Evolutionary conservation across 2,329 filamentous ascomycete genomes (phyloP), one percentile per base, ranked within the genome.

Genomic region (Cercospora janseana): DNA sequence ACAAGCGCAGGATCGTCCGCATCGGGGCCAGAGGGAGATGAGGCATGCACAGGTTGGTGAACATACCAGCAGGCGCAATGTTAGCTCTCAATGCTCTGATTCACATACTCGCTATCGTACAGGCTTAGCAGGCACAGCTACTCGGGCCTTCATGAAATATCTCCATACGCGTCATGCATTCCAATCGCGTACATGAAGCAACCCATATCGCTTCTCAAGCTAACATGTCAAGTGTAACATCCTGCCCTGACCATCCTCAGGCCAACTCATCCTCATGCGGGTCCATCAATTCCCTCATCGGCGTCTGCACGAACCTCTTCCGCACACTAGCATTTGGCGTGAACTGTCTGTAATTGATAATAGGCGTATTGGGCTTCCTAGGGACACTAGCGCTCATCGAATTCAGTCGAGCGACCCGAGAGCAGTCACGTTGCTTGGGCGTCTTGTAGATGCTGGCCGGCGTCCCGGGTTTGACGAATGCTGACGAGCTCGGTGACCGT

Each of bases 231-330:
- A 23, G 2, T n/a, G 16, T 15, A n/a, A 21, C n/a, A 3, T 3
- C 8, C 31, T 34, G 28, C 13, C 10, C 21, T 27, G 10, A 1
- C 29, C 10, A 29, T 37, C 8, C 37, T 16, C 32, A 21, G 18
- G 55, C 53, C 53, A 58, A 37, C 31, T 58, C 55, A 40, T 58
- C 55, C 35, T 51, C 53, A 29, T 53, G 50, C 15, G 52, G 46
- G 49, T 58, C 55, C 9, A 10, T 8, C 28, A 58, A 44, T 26
- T 51, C 50, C 20, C 55, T 46, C 8, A 56, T 31, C 15, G 48
- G 47, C 9, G 55, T 56, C 26, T 56, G 53, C 3, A 52, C 41
- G 23, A 56, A 29, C 32, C 54, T 43, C 43, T 40, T 51, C 16
- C 43, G 42, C 23, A 31, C 27, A 29, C 16, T 29, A 7, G 26